These are phyloP conservation scores for Kregervanrija delftensis DNA, from an alignment of 805 yeast species.

Conservation along the genomic window DNA sequence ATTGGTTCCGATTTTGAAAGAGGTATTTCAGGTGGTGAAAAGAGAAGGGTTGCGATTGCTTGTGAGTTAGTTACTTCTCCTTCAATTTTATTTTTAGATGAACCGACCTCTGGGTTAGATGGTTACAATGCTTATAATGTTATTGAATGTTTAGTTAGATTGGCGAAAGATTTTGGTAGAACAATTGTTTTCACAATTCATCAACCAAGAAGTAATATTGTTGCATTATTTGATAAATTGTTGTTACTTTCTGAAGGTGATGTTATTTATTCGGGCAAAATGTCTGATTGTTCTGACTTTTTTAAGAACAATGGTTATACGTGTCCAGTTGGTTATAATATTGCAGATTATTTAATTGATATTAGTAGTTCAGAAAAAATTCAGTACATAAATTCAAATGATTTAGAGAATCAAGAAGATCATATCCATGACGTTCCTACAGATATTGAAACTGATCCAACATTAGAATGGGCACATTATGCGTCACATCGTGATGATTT, in stretches of 20 bases:
- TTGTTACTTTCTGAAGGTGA: constrained; percentile 78
- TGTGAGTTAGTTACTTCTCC: constrained; percentile 91
- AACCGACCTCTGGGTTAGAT: constrained; percentile 94
- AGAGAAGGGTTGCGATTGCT: constrained; percentile 86
- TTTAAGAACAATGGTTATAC: constrained; percentile 67
- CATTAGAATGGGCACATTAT: constrained; percentile 81
- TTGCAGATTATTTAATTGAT: constrained; percentile 91
- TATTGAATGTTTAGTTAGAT: constrained; percentile 70
- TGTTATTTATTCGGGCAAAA: constrained; percentile 82
- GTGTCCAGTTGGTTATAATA: constrained; percentile 86
- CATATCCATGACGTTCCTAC: constrained; percentile 19
- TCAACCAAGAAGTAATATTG: constrained; percentile 95
- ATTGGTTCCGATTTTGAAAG: constrained; percentile 86
- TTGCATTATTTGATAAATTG: constrained; percentile 79
- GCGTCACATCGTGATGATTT: constrained; percentile 76
- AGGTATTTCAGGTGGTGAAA: constrained; percentile 93
- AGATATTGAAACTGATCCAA: constrained; percentile 25
- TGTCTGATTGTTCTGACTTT: constrained; percentile 65
- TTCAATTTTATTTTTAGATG: constrained; percentile 74
- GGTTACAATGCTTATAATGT: constrained; percentile 91
- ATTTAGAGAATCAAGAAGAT: constrained; percentile 19
- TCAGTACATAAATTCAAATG: constrained; percentile 2
- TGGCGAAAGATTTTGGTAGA: constrained; percentile 75
- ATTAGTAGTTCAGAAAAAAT: constrained; percentile 58
- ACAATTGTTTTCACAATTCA: constrained; percentile 92